Evolutionary conservation across 352 stramenopile species (phyloP), one percentile per base, ranked within the genome.

Genomic region (Pythium phragmitis): DNA sequence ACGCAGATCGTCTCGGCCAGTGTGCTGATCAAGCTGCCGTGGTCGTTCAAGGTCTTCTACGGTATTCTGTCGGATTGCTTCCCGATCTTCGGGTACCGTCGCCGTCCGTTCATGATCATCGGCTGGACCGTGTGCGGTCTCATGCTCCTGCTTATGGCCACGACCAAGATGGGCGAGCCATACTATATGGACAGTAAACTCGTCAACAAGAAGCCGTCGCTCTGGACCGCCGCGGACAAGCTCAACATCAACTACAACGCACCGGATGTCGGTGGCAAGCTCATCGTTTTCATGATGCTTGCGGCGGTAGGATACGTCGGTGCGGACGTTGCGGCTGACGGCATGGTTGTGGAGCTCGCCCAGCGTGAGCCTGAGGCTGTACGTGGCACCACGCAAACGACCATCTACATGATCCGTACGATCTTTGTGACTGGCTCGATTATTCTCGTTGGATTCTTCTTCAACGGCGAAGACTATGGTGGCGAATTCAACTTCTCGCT

Each of bases 341-440:
- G 52, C 4, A 28, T 72, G 4, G 47, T 68, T 0, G 60, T 71
- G n/a, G 65, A 69, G 33, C 46, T 63, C 16, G 68, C 68, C 2
- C 68, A 75, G 54, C 60, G 65, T 7, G 68, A 75, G 45, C 68
- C 68, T 5, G 33, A 64, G 30, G 30, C 43, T 5, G 23, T 59
- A 13, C 68, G 68, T 62, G 68, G 68, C 34, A 68, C 50, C 13
- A 59, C 66, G 28, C 68, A 75, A 37, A 69, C 68, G 33, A 45
- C 59, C 2, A 59, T 68, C 42, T 72, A 70, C 55, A 57, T 61
- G 21, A 45, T 61, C 4, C 60, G 67, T 19, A 63, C 61, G 3
- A 46, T 70, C 21, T 66, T 62, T 33, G 41, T 46, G 16, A 51
- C 30, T 2, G 4, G 67, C 26, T 59, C 67, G 17, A 34, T 39